Conservation (phyloP, 768 basidiomycete genomes). For the Suillus fuscotomentosus region DNA sequence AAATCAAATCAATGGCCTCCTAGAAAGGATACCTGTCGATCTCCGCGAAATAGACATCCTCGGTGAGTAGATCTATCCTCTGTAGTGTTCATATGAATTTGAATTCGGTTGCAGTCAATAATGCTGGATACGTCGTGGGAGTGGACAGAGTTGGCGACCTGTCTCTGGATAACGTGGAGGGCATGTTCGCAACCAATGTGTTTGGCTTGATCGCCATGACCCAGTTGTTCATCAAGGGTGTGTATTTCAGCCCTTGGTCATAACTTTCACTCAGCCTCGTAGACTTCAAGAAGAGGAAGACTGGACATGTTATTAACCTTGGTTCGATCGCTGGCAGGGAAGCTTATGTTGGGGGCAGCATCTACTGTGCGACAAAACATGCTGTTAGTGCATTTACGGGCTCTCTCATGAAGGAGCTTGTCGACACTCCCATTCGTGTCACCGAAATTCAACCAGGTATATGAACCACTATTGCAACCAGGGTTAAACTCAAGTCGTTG, state of each 20-base stretch:
- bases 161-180: slow-evolving; percentile 72
- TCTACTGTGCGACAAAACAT: slow-evolving; percentile 91
- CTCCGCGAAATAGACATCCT: slow-evolving; percentile 80
- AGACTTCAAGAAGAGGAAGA: slow-evolving; percentile 78
- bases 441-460: slow-evolving; percentile 91
- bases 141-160: slow-evolving; percentile 85
- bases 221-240: slow-evolving; percentile 67
- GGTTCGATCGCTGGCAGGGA: slow-evolving; percentile 91
- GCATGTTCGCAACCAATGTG: slow-evolving; percentile 82
- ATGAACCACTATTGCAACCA: slow-evolving; percentile 16
- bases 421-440: slow-evolving; percentile 90
- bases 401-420: slow-evolving; percentile 80
- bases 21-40: slow-evolving; percentile 68
- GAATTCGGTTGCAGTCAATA: slow-evolving; percentile 46
- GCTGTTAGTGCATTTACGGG: slow-evolving; percentile 87
- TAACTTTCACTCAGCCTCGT: slow-evolving; percentile 11
- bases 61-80: slow-evolving; percentile 44
- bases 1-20: slow-evolving; percentile 63
- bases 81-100: neutral
- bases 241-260: neutral
- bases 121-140: slow-evolving; percentile 90
- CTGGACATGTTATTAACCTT: slow-evolving; percentile 91
- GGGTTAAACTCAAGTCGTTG: neutral
- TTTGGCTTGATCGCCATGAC: slow-evolving; percentile 83
- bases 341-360: slow-evolving; percentile 85